Percentiles rank a stretch among this genome's conserved stretches.
Conservation (phyloP, 2,329 filamentous ascomycete genomes). For the Diaporthe sp. region DNA sequence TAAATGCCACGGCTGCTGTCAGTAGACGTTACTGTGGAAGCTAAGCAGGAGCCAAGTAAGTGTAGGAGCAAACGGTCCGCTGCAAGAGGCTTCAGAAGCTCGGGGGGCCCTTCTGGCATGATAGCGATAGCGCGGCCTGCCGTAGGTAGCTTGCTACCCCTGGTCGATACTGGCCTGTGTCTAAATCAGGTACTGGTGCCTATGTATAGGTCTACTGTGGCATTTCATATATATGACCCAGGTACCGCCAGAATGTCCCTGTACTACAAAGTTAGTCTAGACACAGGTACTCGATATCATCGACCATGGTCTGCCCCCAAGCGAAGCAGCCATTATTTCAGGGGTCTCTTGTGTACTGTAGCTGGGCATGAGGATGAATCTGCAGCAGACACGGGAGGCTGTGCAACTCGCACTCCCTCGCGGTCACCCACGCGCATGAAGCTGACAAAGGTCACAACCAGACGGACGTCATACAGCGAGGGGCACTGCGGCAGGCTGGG, state of each 20-base stretch:
- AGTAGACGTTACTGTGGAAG: not conserved
- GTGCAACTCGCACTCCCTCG: not conserved
- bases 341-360: slow-evolving; percentile 15
- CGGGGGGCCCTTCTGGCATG: not conserved
- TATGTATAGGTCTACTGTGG: not conserved
- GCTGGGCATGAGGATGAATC: not conserved
- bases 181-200: not conserved
- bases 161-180: not conserved
- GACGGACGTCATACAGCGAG: slow-evolving; percentile 37
- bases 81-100: not conserved
- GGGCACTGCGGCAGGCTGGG: slow-evolving; percentile 21
- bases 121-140: not conserved
- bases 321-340: not conserved
- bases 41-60: not conserved
- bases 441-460: slow-evolving; percentile 13
- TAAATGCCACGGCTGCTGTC: not conserved
- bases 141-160: not conserved
- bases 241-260: not conserved
- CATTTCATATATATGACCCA: not conserved
- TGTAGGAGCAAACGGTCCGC: not conserved
- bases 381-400: not conserved
- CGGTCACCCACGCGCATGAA: not conserved
- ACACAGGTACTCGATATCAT: not conserved
- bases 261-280: too few species aligned
- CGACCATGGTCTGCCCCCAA: not conserved